A percentile compares a stretch with the other conserved stretches of the same genome.
Evolutionary conservation across 768 basidiomycete genomes (phyloP).

Genomic region (Leccinum aurantiacum): DNA sequence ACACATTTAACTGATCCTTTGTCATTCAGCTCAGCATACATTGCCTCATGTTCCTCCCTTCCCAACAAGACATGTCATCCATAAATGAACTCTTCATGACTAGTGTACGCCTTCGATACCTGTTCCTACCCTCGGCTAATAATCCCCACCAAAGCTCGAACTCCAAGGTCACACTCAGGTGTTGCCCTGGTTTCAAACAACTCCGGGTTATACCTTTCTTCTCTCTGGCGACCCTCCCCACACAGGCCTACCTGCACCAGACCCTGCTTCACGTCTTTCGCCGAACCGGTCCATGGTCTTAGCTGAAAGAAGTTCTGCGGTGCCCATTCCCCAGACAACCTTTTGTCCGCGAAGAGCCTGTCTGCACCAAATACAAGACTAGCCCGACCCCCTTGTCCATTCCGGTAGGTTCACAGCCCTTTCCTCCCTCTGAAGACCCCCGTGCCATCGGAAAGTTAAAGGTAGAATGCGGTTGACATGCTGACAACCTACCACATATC

Average conservation of each 20-base stretch:
- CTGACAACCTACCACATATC: constrained; percentile 16
- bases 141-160: constrained; percentile 20
- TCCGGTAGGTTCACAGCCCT: constrained; percentile 23
- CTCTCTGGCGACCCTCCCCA: constrained; percentile 40
- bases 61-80: constrained; percentile 45
- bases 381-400: constrained; percentile 33
- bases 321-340: constrained; percentile 49
- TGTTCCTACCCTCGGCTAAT: background rate
- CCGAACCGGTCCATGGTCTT: constrained; percentile 50
- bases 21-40: constrained; percentile 49
- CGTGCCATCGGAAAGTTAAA: constrained; percentile 22
- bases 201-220: constrained; percentile 40
- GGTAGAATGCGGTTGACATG: constrained; percentile 25
- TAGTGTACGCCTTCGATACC: constrained; percentile 34
- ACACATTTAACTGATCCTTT: constrained; percentile 20
- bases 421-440: constrained; percentile 19
- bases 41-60: constrained; percentile 55
- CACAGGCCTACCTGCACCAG: constrained; percentile 4
- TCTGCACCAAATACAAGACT: constrained; percentile 35
- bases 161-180: constrained; percentile 25
- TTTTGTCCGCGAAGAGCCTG: constrained; percentile 54
- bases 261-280: background rate
- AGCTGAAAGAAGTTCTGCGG: constrained; percentile 70
- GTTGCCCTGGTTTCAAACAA: constrained; percentile 42
- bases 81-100: constrained; percentile 50